These are phyloP conservation scores for Boechera retrofracta DNA, from an alignment of 345 rosid species.

Conservation along the genomic window DNA sequence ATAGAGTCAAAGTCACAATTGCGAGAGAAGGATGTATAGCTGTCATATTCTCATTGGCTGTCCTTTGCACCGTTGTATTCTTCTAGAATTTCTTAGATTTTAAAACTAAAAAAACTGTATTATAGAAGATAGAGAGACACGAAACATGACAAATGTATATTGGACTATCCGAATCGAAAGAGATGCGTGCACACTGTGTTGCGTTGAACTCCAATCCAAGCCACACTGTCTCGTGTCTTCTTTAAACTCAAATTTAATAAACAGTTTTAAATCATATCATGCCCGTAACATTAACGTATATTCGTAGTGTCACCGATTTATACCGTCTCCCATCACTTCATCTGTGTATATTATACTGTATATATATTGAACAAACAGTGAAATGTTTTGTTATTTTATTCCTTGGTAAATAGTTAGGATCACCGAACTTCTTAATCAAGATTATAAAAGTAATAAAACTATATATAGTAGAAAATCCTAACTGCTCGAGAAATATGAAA, in stretches of 20 bases:
- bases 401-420: background rate
- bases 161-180: conserved; percentile 11
- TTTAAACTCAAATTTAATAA: background rate
- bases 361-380: background rate
- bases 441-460: conserved; percentile 10
- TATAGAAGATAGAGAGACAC: conserved; percentile 1
- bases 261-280: background rate
- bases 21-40: conserved; percentile 4
- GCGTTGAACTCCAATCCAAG: conserved; percentile 31
- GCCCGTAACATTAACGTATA: background rate
- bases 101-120: conserved; percentile 16
- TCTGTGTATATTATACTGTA: background rate
- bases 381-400: background rate
- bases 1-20: conserved; percentile 24
- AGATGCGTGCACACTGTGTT: conserved; percentile 39
- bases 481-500: conserved; percentile 38
- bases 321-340: conserved; percentile 1
- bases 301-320: background rate
- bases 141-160: conserved; percentile 1
- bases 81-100: conserved; percentile 1
- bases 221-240: conserved; percentile 27
- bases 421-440: conserved; percentile 10
- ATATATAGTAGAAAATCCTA: conserved; percentile 22
- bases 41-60: conserved; percentile 31
- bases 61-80: conserved; percentile 15